phyloP scores from a whole-genome alignment of 2,329 filamentous ascomycete genomes.

The Elsinoe australis region DNA sequence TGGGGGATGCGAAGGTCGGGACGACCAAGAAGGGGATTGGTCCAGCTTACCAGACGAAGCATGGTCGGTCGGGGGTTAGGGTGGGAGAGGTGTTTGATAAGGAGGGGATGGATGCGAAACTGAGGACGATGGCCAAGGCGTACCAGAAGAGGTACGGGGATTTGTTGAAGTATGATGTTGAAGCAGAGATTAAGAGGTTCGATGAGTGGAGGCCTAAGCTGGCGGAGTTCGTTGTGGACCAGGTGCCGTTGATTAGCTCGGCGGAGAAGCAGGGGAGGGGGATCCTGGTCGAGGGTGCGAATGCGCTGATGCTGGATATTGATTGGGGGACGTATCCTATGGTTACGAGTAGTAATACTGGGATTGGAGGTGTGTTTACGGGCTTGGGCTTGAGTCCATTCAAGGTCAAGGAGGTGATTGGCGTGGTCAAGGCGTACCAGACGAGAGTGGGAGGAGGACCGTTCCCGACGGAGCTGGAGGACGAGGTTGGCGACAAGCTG shows the following conservation, averaged over 20 bases:
- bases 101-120: conserved; percentile 57
- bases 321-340: conserved; percentile 56
- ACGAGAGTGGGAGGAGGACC: conserved; percentile 51
- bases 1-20: conserved; percentile 44
- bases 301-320: conserved; percentile 61
- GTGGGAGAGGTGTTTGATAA: conserved; percentile 61
- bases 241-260: conserved; percentile 54
- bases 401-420: conserved; percentile 55
- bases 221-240: conserved; percentile 57
- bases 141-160: conserved; percentile 63
- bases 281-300: conserved; percentile 62
- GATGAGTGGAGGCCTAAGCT: conserved; percentile 52
- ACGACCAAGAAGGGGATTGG: conserved; percentile 44
- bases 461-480: conserved; percentile 61
- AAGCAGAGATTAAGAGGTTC: conserved; percentile 60
- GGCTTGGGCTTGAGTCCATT: conserved; percentile 55
- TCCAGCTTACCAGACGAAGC: conserved; percentile 57
- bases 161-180: conserved; percentile 58
- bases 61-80: conserved; percentile 57
- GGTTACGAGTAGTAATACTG: conserved; percentile 54
- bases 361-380: conserved; percentile 54
- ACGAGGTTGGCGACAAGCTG: conserved; percentile 49
- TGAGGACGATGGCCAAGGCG: conserved; percentile 54
- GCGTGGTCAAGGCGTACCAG: conserved; percentile 62
- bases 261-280: conserved; percentile 53